Base-by-base conservation (phyloP, 139 green algal genomes). In the Volvox africanus region DNA sequence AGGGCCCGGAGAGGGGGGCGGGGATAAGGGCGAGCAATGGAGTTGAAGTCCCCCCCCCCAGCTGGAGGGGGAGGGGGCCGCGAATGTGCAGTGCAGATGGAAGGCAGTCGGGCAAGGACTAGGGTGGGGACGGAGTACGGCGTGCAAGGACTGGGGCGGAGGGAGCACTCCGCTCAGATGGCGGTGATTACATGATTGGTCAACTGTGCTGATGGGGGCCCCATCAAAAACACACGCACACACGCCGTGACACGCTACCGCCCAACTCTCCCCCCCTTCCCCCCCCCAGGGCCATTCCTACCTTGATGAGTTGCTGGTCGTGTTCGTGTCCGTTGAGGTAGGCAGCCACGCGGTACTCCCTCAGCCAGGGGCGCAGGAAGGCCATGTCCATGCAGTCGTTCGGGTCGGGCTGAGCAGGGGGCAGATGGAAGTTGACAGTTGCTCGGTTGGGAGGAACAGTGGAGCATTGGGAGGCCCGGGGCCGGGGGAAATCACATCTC, bases 251-350 rank as follows among this genome's bases (percentile, higher is more conserved):
- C n/a, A 69, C 62, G 17, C 62, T 26, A 24, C 30, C 12, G 13
- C 75, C 75, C 75, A 24, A 24, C 12, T 19, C 17, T 9, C 79
- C 80, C 55, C 0, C 22, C 24, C 17, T n/a, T 50, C 28, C 80
- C 22, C 24, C 32, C 35, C 22, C 77, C 36, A 35, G 14, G 17
- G 16, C 35, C 16, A 65, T 13, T 65, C 37, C 50, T 68, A 91
- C 83, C 81, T 91, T 90, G 61, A 95, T 93, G 82, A 95, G 85
- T 92, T 97, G 94, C 89, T 97, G 90, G 89, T 97, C 94, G 80
- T 98, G 96, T 61, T 98, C 96, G 92, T 97, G 96, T 9, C 95
- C 96, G 33, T 79, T 91, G 61, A 97, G 87, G 93, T 97, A 97
- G 1, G 89, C 89, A 24, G 92, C 87, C 65, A 95, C 94, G 33